Conservation (phyloP, 768 basidiomycete genomes). For the Suillus cothurnatus region DNA sequence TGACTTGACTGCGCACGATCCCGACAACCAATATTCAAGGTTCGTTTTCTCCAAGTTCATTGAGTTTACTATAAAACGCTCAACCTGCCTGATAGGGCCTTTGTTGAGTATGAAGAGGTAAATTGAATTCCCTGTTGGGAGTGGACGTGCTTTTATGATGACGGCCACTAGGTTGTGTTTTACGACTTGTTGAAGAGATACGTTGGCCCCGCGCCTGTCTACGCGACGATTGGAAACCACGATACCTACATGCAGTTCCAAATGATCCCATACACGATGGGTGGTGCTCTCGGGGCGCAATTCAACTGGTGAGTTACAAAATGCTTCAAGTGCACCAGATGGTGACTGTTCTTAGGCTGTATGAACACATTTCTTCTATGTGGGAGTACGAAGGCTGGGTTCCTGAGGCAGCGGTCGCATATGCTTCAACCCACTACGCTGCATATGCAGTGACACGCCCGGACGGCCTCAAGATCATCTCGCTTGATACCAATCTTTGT, state of each 20-base stretch:
- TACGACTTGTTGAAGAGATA: slow-evolving; percentile 63
- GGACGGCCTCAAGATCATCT: slow-evolving; percentile 51
- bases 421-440: slow-evolving; percentile 48
- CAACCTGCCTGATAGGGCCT: slow-evolving; percentile 41
- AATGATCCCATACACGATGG: slow-evolving; percentile 42
- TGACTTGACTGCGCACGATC: slow-evolving; percentile 73
- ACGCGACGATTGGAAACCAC: slow-evolving; percentile 73
- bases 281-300: slow-evolving; percentile 36
- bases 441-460: slow-evolving; percentile 46
- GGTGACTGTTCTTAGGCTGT: slow-evolving; percentile 39
- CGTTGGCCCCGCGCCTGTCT: slow-evolving; percentile 65
- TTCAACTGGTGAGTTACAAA: slow-evolving; percentile 42
- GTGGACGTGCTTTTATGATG: slow-evolving; percentile 9
- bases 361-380: slow-evolving; percentile 47
- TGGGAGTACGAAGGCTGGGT: slow-evolving; percentile 53
- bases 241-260: slow-evolving; percentile 53
- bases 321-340: neutral
- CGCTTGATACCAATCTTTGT: slow-evolving; percentile 55
- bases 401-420: slow-evolving; percentile 35
- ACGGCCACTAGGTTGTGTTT: slow-evolving; percentile 45
- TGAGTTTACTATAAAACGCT: neutral
- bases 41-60: slow-evolving; percentile 20
- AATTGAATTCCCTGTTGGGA: neutral
- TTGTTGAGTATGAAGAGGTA: slow-evolving; percentile 64
- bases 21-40: slow-evolving; percentile 66